Percentiles rank a stretch among this genome's conserved stretches.
Conservation (phyloP, 2,329 filamentous ascomycete species). For the Apiospora aurea region DNA sequence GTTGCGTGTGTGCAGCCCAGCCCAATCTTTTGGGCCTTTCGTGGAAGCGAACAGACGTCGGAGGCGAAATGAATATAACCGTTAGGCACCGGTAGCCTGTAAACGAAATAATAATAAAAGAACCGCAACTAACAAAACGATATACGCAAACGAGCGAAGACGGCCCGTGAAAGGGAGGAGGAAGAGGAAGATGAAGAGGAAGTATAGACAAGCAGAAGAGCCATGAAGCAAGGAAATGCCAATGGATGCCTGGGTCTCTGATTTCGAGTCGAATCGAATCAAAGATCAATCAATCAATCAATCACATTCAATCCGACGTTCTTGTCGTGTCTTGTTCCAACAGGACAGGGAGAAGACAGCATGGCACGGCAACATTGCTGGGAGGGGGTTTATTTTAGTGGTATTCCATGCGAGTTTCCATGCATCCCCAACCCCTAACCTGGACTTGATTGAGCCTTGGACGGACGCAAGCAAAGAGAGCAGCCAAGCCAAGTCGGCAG, state of each 20-base stretch:
- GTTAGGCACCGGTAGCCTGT: background rate
- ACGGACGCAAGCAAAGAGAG: background rate
- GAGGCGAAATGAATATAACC: background rate
- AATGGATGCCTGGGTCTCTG: background rate
- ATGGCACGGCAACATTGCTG: background rate
- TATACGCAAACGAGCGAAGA: constrained; percentile 9
- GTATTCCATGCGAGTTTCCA: constrained; percentile 15
- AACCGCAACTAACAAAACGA: background rate
- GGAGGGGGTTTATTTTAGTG: background rate
- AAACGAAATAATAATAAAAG: background rate
- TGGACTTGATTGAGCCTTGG: background rate
- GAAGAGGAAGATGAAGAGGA: background rate
- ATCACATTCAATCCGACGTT: constrained; percentile 4
- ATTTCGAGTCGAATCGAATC: background rate
- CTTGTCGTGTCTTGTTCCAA: background rate
- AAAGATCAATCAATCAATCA: background rate
- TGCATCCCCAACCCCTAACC: constrained; percentile 19
- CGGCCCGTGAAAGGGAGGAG: background rate
- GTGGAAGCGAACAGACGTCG: background rate
- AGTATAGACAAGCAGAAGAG: background rate
- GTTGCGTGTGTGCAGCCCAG: constrained; percentile 2
- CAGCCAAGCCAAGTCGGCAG: background rate
- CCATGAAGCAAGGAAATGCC: constrained; percentile 9
- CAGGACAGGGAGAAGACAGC: background rate
- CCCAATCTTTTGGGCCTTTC: constrained; percentile 6